Evolutionary conservation across 306 rosid genomes (phyloP).

Genomic region (Cajanus cajan): DNA sequence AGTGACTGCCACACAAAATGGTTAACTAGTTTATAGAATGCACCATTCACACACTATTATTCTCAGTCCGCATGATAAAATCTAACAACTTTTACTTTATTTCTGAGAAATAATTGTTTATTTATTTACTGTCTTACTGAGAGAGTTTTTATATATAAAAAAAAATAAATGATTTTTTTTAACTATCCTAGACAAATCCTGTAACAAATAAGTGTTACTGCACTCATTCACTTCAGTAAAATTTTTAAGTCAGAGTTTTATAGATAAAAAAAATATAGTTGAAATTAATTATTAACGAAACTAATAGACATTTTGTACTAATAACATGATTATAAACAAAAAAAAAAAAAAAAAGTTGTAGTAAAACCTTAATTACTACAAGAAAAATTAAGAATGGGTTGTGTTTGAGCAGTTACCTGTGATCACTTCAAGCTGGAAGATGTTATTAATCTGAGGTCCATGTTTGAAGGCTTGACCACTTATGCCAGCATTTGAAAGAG

Average conservation of each 20-base stretch:
- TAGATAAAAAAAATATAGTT: too few species aligned
- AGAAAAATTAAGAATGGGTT: background rate
- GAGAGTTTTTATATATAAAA: background rate
- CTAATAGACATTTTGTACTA: too few species aligned
- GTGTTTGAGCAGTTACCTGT: conserved; percentile 58
- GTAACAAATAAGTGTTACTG: too few species aligned
- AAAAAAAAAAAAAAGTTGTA: too few species aligned
- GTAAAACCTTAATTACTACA: background rate
- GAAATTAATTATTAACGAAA: too few species aligned
- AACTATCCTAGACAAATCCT: background rate
- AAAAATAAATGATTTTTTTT: background rate
- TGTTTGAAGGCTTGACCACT: conserved; percentile 95
- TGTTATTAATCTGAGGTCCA: conserved; percentile 92
- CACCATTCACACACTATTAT: conserved; percentile 8
- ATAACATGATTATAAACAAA: too few species aligned
- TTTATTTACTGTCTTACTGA: background rate
- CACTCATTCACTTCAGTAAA: too few species aligned
- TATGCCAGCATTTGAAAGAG: conserved; percentile 90
- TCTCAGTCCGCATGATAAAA: background rate
- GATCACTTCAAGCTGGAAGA: conserved; percentile 78
- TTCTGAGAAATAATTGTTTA: background rate
- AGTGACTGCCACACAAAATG: background rate
- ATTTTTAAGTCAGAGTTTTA: too few species aligned
- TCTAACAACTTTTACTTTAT: background rate
- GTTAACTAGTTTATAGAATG: background rate